Percentiles rank a stretch among this genome's conserved stretches.
phyloP scores from a whole-genome alignment of 1,139 yeast species.

The Candida anutae region DNA sequence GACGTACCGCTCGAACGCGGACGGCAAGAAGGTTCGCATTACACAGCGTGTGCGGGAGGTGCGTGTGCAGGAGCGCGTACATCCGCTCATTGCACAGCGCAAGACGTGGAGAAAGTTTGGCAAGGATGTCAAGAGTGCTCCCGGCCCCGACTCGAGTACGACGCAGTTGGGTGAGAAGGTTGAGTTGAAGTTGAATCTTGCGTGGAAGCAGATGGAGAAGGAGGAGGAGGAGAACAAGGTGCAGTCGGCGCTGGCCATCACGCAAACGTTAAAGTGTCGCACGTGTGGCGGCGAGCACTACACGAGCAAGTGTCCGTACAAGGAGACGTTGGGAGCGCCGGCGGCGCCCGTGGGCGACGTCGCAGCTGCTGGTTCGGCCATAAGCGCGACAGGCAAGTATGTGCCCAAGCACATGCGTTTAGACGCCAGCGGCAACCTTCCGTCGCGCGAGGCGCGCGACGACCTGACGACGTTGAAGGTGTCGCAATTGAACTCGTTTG shows the following conservation, averaged over 20 bases:
- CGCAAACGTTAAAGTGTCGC: constrained; percentile 65
- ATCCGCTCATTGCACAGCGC: constrained; percentile 65
- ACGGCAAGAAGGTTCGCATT: constrained; percentile 79
- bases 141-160: constrained; percentile 84
- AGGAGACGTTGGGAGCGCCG: constrained; percentile 70
- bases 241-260: constrained; percentile 26
- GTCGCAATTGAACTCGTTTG: constrained; percentile 82
- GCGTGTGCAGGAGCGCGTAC: constrained; percentile 73
- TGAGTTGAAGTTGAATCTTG: constrained; percentile 56
- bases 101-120: constrained; percentile 80
- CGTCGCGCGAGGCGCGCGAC: constrained; percentile 56
- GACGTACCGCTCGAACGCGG: constrained; percentile 65
- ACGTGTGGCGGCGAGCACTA: constrained; percentile 91
- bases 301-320: constrained; percentile 94
- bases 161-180: constrained; percentile 89
- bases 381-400: constrained; percentile 41
- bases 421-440: constrained; percentile 50
- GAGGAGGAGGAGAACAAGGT: constrained; percentile 51
- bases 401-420: constrained; percentile 76
- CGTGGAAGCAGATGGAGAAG: constrained; percentile 63
- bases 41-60: constrained; percentile 80
- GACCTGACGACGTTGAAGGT: constrained; percentile 86
- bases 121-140: constrained; percentile 62
- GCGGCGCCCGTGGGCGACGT: constrained; percentile 26
- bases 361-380: constrained; percentile 27